Percentiles rank a stretch among this genome's conserved stretches.
Conservation (phyloP, 2,329 filamentous ascomycete genomes). For the Stenocarpella maydis region DNA sequence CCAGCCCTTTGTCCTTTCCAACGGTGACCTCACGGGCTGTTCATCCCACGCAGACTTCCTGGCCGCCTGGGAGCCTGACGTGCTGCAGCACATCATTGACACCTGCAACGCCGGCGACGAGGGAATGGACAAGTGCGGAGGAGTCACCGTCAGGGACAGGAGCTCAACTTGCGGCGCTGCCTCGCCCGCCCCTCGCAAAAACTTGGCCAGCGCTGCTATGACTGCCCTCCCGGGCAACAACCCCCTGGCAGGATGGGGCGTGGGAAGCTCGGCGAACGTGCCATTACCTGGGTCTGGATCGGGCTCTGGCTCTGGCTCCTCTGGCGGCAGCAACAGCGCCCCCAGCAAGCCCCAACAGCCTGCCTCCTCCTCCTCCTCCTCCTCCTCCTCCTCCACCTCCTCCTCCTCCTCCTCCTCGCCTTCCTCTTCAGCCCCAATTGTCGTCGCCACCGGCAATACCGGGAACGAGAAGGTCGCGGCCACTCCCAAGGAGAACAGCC, state of each 20-base stretch:
- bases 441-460: constrained; percentile 19
- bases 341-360: not conserved
- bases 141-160: constrained; percentile 60
- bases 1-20: constrained; percentile 73
- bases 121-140: constrained; percentile 70
- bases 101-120: constrained; percentile 67
- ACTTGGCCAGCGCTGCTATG: constrained; percentile 51
- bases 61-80: constrained; percentile 73
- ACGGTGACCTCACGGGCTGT: constrained; percentile 75
- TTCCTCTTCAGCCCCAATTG: not conserved
- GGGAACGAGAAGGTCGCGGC: constrained; percentile 1
- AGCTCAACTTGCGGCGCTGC: constrained; percentile 58
- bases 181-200: constrained; percentile 57
- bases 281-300: constrained; percentile 9
- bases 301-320: constrained; percentile 30
- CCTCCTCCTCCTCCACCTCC: not conserved
- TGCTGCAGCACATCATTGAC: constrained; percentile 73
- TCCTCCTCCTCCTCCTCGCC: not conserved
- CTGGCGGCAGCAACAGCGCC: not conserved
- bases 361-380: not conserved
- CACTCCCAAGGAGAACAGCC: constrained; percentile 36
- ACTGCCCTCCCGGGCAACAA: constrained; percentile 63
- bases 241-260: constrained; percentile 59
- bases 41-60: constrained; percentile 77
- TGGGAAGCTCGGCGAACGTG: not conserved